These are phyloP conservation scores for Sporopachydermia quercuum DNA, from an alignment of 805 yeast species.

Conservation along the genomic window DNA sequence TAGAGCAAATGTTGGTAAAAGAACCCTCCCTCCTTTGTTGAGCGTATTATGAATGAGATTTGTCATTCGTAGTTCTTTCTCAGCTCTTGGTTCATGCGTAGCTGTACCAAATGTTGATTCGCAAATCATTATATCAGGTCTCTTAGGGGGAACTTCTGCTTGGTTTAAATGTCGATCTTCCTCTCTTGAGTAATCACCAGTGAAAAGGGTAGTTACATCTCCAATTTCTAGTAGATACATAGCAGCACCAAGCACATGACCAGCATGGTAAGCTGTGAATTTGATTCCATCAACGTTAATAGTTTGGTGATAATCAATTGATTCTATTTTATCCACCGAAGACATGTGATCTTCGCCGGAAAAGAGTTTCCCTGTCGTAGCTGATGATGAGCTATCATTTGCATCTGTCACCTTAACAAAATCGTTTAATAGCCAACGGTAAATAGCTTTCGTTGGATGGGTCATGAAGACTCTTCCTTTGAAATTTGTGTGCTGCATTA, in stretches of 20 bases:
- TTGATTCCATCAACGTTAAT: constrained; percentile 87
- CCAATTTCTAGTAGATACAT: constrained; percentile 95
- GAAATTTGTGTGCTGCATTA: constrained; percentile 92
- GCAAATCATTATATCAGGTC: constrained; percentile 82
- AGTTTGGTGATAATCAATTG: constrained; percentile 91
- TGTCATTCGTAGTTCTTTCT: constrained; percentile 71
- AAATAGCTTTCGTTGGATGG: constrained; percentile 96
- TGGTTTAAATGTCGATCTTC: constrained; percentile 88
- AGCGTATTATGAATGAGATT: constrained; percentile 73
- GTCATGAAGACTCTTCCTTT: constrained; percentile 97
- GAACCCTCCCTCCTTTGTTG: constrained; percentile 76
- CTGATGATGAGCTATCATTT: constrained; percentile 27
- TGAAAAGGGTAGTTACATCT: constrained; percentile 74
- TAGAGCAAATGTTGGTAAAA: constrained; percentile 88
- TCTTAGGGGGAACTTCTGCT: constrained; percentile 81
- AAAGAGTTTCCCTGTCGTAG: constrained; percentile 39
- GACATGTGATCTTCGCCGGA: constrained; percentile 81
- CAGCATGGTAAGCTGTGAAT: constrained; percentile 97
- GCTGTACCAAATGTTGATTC: constrained; percentile 98
- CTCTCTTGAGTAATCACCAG: constrained; percentile 96
- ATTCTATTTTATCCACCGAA: constrained; percentile 82
- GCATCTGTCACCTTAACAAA: constrained; percentile 74
- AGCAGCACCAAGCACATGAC: constrained; percentile 98
- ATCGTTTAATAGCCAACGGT: constrained; percentile 88
- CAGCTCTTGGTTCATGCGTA: constrained; percentile 80